Conservation (phyloP, 345 rosid genomes). For the Eutrema yunnanense region DNA sequence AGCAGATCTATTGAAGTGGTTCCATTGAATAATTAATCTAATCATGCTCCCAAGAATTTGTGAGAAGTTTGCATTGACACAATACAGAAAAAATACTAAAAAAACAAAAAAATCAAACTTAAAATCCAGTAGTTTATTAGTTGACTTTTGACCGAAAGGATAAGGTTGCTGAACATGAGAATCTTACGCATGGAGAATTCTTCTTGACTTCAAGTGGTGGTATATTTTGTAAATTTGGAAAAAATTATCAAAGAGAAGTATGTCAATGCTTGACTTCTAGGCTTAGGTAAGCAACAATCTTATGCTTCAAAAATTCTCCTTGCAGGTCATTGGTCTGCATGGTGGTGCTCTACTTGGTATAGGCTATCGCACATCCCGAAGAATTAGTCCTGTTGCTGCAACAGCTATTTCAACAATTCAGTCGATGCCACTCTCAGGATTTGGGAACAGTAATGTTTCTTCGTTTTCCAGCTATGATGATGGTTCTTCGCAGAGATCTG, state of each 20-base stretch:
- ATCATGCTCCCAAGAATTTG: slow-evolving; percentile 3
- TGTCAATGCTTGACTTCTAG: slow-evolving; percentile 2
- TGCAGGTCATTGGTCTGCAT: slow-evolving; percentile 82
- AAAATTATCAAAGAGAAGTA: neutral
- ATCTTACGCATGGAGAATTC: neutral
- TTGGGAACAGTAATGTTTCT: slow-evolving; percentile 71
- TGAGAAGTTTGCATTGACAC: neutral
- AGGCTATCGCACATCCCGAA: slow-evolving; percentile 86
- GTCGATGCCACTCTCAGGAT: slow-evolving; percentile 98
- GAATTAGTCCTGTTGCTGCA: slow-evolving; percentile 84
- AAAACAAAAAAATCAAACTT: neutral
- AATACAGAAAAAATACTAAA: neutral
- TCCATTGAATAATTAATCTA: neutral
- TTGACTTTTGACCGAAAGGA: slow-evolving; percentile 7
- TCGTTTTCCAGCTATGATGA: slow-evolving; percentile 77
- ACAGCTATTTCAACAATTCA: slow-evolving; percentile 93
- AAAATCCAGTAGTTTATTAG: neutral
- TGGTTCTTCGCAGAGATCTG: slow-evolving; percentile 65
- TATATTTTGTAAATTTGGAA: neutral
- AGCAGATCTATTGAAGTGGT: neutral
- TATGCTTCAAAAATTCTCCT: slow-evolving; percentile 13
- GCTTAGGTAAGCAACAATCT: slow-evolving; percentile 19
- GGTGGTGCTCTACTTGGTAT: slow-evolving; percentile 99
- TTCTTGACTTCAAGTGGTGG: slow-evolving; percentile 1
- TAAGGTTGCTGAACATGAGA: slow-evolving; percentile 13